Conservation (phyloP, 768 basidiomycete genomes). For the Naematelia aurantialba region DNA sequence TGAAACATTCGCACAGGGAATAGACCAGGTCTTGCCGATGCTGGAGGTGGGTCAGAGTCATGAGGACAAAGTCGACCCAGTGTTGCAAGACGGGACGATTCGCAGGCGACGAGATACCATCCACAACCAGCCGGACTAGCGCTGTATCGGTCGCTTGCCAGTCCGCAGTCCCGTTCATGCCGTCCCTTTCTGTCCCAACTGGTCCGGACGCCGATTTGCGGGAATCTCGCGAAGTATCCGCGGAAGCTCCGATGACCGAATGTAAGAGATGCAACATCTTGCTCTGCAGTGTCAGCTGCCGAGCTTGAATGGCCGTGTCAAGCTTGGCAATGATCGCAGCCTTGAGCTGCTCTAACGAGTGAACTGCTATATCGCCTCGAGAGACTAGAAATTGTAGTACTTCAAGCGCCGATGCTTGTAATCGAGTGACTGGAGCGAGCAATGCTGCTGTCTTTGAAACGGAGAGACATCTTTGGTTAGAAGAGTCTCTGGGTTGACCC, state of each 20-base stretch:
- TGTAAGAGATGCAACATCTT: slow-evolving; percentile 89
- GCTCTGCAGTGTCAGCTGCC: slow-evolving; percentile 79
- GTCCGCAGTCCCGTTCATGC: neutral
- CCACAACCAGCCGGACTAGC: slow-evolving; percentile 69
- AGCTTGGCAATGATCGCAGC: slow-evolving; percentile 69
- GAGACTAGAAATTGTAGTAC: slow-evolving; percentile 76
- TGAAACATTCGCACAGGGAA: slow-evolving; percentile 75
- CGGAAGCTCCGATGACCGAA: slow-evolving; percentile 59
- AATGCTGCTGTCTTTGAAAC: neutral
- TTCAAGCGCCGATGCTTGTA: slow-evolving; percentile 74
- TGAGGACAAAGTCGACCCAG: slow-evolving; percentile 93
- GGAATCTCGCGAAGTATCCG: slow-evolving; percentile 16
- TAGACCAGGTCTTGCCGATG: slow-evolving; percentile 63
- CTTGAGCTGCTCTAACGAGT: slow-evolving; percentile 64
- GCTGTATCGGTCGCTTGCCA: slow-evolving; percentile 51
- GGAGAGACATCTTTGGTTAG: slow-evolving; percentile 1
- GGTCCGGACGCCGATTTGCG: slow-evolving; percentile 16
- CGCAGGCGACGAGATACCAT: slow-evolving; percentile 65
- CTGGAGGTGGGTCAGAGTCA: slow-evolving; percentile 81
- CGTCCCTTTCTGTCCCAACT: slow-evolving; percentile 2
- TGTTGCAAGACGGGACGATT: slow-evolving; percentile 85
- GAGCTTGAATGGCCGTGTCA: slow-evolving; percentile 66
- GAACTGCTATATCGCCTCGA: slow-evolving; percentile 70
- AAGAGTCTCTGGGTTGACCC: slow-evolving; percentile 6
- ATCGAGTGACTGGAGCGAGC: slow-evolving; percentile 21